These are phyloP conservation scores for Pinus albicaulis DNA, from an alignment of 75 land plant genomes.

Conservation along the genomic window DNA sequence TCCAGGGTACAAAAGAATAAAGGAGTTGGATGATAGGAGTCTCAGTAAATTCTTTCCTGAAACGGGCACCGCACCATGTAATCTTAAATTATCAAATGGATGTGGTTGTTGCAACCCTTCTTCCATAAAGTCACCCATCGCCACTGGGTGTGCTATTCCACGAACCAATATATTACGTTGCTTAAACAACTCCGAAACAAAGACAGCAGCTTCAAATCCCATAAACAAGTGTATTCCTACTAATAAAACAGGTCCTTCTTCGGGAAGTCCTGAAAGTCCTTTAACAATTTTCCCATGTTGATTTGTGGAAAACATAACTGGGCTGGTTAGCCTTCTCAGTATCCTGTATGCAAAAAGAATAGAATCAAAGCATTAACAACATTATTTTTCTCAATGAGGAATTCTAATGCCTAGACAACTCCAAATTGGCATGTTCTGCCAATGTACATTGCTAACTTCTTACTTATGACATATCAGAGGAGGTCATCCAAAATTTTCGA, in stretches of 20 bases:
- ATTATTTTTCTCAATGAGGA: neutral
- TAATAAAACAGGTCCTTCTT: conserved; percentile 80
- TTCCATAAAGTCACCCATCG: too few relatives aligned
- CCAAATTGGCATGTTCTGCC: neutral
- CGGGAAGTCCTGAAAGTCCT: conserved; percentile 77
- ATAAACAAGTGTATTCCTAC: conserved; percentile 91
- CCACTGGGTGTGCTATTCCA: conserved; percentile 15
- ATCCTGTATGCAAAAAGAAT: conserved; percentile 10
- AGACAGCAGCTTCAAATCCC: conserved; percentile 66
- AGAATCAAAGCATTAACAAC: neutral
- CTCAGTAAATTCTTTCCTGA: conserved; percentile 49
- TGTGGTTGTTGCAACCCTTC: too few relatives aligned
- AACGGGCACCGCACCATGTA: conserved; percentile 80
- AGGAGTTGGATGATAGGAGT: conserved; percentile 51
- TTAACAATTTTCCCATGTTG: conserved; percentile 10
- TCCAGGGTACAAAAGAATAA: conserved; percentile 26
- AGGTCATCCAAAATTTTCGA: neutral
- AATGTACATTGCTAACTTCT: neutral
- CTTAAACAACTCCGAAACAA: conserved; percentile 52
- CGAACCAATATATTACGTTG: conserved; percentile 60
- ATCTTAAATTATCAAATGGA: conserved; percentile 25
- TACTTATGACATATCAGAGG: neutral
- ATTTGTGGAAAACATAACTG: conserved; percentile 15
- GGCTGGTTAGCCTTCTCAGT: conserved; percentile 38
- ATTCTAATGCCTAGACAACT: neutral